A percentile compares a stretch with the other conserved stretches of the same genome.
phyloP scores from a whole-genome alignment of 352 stramenopile genomes.

The Phytopythium oedochilum region DNA sequence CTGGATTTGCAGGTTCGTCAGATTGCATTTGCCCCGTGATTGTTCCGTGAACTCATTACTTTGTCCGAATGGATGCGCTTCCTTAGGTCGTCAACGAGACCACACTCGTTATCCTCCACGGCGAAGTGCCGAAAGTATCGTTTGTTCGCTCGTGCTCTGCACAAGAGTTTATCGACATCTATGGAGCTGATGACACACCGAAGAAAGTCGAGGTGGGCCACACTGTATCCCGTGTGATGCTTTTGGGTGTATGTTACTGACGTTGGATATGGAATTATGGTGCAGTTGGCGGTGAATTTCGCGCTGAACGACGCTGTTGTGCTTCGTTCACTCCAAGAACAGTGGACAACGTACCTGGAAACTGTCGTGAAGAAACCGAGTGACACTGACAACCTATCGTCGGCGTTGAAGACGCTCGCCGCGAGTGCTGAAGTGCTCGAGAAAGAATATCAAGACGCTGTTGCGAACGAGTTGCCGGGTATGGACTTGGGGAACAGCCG shows the following conservation, averaged over 20 bases:
- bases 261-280: neutral
- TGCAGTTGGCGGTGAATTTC: slow-evolving; percentile 70
- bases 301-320: slow-evolving; percentile 59
- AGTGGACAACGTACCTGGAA: slow-evolving; percentile 40
- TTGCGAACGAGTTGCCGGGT: slow-evolving; percentile 23
- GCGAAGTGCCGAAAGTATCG: slow-evolving; percentile 70
- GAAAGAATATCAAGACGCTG: slow-evolving; percentile 35
- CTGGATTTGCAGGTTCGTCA: slow-evolving; percentile 73
- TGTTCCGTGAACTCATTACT: too few species aligned
- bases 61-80: neutral
- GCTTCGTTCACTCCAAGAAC: slow-evolving; percentile 39
- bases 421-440: slow-evolving; percentile 43
- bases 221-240: neutral
- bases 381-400: slow-evolving; percentile 29
- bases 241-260: neutral
- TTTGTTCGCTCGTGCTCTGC: slow-evolving; percentile 67
- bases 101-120: slow-evolving; percentile 65
- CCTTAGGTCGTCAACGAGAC: slow-evolving; percentile 61
- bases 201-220: slow-evolving; percentile 58
- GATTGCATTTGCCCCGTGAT: too few species aligned
- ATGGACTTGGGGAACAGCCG: slow-evolving; percentile 17
- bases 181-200: slow-evolving; percentile 48
- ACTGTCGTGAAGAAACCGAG: slow-evolving; percentile 11
- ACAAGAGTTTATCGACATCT: slow-evolving; percentile 70
- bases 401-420: slow-evolving; percentile 40